Evolutionary conservation across 768 basidiomycete species (phyloP).

Genomic region (Xerocomellus chrysenteron): DNA sequence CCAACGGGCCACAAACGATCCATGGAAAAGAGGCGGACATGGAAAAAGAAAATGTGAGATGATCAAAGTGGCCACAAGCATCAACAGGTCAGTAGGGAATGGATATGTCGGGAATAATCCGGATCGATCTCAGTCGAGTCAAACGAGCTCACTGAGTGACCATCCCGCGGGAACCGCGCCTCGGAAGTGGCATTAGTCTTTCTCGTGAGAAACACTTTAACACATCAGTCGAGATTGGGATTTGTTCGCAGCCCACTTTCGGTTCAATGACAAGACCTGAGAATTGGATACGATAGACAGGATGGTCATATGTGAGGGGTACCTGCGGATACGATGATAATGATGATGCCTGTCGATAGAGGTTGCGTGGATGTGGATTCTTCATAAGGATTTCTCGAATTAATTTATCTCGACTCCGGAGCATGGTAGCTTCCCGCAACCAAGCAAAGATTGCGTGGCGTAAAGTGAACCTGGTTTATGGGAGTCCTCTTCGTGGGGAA

Average conservation of each 20-base stretch:
- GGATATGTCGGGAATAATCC: background rate
- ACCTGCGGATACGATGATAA: background rate
- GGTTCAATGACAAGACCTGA: background rate
- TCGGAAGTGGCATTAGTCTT: background rate
- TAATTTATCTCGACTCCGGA: slow-evolving; percentile 48
- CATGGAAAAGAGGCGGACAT: background rate
- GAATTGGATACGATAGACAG: slow-evolving; percentile 6
- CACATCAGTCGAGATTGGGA: background rate
- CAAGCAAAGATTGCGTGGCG: slow-evolving; percentile 89
- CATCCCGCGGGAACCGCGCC: no score
- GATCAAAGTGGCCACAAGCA: background rate
- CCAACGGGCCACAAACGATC: no score
- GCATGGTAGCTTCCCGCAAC: slow-evolving; percentile 76
- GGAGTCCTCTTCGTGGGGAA: slow-evolving; percentile 97
- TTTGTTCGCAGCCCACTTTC: background rate
- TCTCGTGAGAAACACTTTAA: background rate
- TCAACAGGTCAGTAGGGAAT: background rate
- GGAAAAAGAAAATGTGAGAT: background rate
- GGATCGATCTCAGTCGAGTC: background rate
- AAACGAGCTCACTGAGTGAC: background rate
- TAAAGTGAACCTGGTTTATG: slow-evolving; percentile 89
- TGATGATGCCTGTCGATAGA: background rate
- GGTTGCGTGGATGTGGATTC: background rate
- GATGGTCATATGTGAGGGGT: slow-evolving; percentile 1
- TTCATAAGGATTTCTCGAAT: background rate